Evolutionary conservation across 2,329 filamentous ascomycete species (phyloP).

Genomic region (Chaetomiaceae sp.): DNA sequence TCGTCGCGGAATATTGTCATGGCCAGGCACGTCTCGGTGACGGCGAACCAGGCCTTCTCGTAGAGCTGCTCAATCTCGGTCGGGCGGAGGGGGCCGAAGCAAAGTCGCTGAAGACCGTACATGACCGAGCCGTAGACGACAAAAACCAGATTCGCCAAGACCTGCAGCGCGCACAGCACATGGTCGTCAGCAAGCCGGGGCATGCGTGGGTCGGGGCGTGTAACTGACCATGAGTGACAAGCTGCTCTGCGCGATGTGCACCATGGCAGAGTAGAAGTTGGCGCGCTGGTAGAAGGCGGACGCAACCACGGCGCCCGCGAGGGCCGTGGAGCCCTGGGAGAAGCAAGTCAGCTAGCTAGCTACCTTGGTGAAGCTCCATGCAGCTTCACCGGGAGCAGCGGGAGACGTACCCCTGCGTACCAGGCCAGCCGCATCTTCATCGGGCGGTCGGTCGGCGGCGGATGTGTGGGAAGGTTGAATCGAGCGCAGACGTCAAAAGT

Average conservation of each 20-base stretch:
- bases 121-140: constrained; percentile 74
- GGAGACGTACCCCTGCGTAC: constrained; percentile 53
- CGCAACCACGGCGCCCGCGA: constrained; percentile 76
- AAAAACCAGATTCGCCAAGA: constrained; percentile 84
- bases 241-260: constrained; percentile 94
- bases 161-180: constrained; percentile 44
- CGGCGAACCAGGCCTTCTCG: constrained; percentile 96
- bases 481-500: constrained; percentile 2
- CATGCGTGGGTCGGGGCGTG: background rate
- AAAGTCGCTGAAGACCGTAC: constrained; percentile 80
- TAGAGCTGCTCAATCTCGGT: constrained; percentile 97
- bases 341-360: constrained; percentile 12
- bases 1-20: constrained; percentile 99
- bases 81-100: constrained; percentile 83
- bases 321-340: constrained; percentile 66
- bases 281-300: constrained; percentile 91
- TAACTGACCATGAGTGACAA: constrained; percentile 77
- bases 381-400: constrained; percentile 12
- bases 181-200: background rate
- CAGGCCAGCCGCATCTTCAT: constrained; percentile 52
- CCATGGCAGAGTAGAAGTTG: constrained; percentile 97
- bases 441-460: background rate
- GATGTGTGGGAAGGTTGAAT: constrained; percentile 11
- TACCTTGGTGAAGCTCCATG: too few relatives aligned
- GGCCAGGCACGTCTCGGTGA: constrained; percentile 91